Percentiles rank a stretch among this genome's conserved stretches.
Conservation (phyloP, 2,329 filamentous ascomycete genomes). For the Colletotrichum noveboracense region DNA sequence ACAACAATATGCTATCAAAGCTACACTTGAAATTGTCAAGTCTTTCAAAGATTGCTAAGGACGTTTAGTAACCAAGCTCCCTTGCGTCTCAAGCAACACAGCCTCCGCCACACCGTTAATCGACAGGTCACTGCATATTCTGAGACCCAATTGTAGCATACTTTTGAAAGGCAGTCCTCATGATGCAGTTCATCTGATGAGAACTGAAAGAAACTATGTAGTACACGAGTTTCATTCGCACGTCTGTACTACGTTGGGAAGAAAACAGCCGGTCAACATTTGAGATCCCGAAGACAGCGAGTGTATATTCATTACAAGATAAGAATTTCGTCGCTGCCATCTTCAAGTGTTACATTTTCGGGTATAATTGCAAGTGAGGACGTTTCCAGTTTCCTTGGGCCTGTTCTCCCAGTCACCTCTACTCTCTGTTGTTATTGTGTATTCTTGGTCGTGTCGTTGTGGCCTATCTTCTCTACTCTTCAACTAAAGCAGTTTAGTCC, state of each 20-base stretch:
- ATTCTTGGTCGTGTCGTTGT: not conserved
- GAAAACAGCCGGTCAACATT: not conserved
- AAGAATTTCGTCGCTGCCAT: not conserved
- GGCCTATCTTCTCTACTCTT: not conserved
- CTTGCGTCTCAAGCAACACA: not conserved
- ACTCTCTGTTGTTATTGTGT: not conserved
- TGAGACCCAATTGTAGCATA: not conserved
- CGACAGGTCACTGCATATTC: not conserved
- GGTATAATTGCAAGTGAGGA: not conserved
- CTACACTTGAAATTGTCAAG: not conserved
- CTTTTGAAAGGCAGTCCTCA: not conserved
- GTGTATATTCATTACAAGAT: no score
- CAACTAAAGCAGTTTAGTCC: not conserved
- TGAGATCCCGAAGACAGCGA: no score
- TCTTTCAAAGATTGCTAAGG: not conserved
- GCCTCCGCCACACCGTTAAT: not conserved
- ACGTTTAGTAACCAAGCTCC: not conserved
- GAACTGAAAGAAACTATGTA: not conserved
- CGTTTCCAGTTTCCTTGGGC: accelerated
- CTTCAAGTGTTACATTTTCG: not conserved
- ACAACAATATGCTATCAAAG: not conserved
- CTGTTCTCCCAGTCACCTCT: not conserved
- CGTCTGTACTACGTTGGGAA: not conserved
- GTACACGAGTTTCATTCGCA: not conserved
- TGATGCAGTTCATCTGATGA: not conserved